A percentile compares a stretch with the other conserved stretches of the same genome.
These are phyloP conservation scores for Tillandsia fasciculata DNA, from an alignment of 176 grass and related monocot species.

Conservation along the genomic window DNA sequence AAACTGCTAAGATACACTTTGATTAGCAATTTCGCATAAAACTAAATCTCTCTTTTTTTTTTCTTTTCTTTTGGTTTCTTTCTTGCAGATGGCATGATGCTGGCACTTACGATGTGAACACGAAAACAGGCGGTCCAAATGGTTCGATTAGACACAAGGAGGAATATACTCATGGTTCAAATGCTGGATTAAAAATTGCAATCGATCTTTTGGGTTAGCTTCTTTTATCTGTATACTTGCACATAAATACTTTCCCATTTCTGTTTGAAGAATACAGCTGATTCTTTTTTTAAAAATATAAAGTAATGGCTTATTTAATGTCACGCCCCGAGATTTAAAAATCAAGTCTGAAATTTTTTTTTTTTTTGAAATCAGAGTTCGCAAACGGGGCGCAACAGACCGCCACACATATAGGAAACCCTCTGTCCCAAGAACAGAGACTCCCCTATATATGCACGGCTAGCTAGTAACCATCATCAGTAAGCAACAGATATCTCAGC, in stretches of 20 bases:
- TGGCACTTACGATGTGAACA: slow-evolving; percentile 75
- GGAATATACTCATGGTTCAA: slow-evolving; percentile 84
- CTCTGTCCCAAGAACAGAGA: too few species aligned
- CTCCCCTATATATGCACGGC: too few species aligned
- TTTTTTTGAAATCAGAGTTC: too few species aligned
- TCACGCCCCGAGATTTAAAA: too few species aligned
- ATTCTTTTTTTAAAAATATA: background rate
- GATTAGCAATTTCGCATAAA: background rate
- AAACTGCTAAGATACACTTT: background rate
- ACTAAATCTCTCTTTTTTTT: slow-evolving; percentile 4
- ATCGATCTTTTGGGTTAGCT: slow-evolving; percentile 85
- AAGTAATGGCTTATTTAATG: background rate
- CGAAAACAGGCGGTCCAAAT: slow-evolving; percentile 88
- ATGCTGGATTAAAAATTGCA: slow-evolving; percentile 93
- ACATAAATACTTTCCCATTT: background rate
- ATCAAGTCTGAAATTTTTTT: too few species aligned
- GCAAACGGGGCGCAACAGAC: too few species aligned
- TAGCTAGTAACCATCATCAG: too few species aligned
- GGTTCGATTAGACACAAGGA: slow-evolving; percentile 84
- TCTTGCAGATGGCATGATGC: slow-evolving; percentile 95
- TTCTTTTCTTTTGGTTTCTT: background rate
- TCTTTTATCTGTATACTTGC: background rate
- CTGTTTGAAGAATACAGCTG: background rate
- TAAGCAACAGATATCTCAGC: too few species aligned
- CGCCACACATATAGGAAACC: too few species aligned